Evolutionary conservation across 345 rosid genomes (phyloP), one percentile per base, ranked within the genome.

Genomic region (Angophora floribunda): DNA sequence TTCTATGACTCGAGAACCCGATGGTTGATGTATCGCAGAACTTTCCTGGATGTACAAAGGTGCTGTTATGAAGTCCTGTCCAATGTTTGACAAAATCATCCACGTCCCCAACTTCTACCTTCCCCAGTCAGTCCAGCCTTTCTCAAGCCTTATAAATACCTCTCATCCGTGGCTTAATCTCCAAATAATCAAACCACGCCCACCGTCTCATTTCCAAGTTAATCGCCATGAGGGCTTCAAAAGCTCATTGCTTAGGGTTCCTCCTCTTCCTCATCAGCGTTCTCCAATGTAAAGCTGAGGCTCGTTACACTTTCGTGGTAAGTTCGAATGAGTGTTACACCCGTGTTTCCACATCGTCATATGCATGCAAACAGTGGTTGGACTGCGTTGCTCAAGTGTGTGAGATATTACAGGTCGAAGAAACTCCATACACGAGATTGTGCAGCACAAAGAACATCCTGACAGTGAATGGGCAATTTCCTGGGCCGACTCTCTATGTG

Each of bases 381-480:
- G 51, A 47, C 55, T 49, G 55, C 86, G 45, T 55, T 49, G 61
- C 59, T 85, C 59, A 47, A 51, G 36, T 51, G 63, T 14, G 59
- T 19, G 45, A 75, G 44, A 36, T 10, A 32, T 41, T 87, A 7
- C 53, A 92, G 94, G 86, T 92, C 6, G 59, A 91, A 28, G 94
- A 92, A 28, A 87, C 87, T 16, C 84, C 87, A 28, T 91, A 86
- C 75, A 89, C 82, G 50, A 92, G 93, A 59, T 87, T 92, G 15
- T 92, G 93, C 26, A 87, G 89, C 88, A 87, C 89, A 4, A 92
- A 92, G 91, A 87, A 87, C 78, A 92, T 92, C 85, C 14, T 92
- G 53, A 90, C 90, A 16, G 91, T 92, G 36, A 92, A 92, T 32
- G 88, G 89, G 7, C 82, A 90, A 55, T 92, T 89, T 70, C 93